Base-by-base conservation (phyloP, 768 basidiomycete genomes). In the Saitozyma podzolica region DNA sequence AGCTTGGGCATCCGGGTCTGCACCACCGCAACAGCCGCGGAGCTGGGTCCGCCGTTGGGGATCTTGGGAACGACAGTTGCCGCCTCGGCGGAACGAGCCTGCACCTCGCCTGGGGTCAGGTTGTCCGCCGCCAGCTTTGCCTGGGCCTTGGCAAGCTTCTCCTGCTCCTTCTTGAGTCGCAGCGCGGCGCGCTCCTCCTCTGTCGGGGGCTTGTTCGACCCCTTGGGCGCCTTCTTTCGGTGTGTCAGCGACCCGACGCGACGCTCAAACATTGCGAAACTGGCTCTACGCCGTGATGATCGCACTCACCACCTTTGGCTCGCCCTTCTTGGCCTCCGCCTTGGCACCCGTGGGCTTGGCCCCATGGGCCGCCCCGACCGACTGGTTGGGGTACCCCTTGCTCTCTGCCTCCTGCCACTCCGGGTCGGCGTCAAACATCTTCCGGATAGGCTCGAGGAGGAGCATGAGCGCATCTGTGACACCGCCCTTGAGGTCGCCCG, bases 401-500 rank as follows among this genome's bases (percentile, higher is more conserved):
- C 83, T 85, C 74, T 89, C 88, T 7, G 88, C 82, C 72, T 82
- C 82, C 79, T 89, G 86, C 87, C 91, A 97, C 75, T 91, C 91
- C 70, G 88, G 84, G 72, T 86, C 86, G 65, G 81, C 85, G 69
- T 88, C 84, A 72, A 91, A 97, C 55, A 86, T 84, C 65, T 86
- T 85, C 65, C 89, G 85, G 54, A 99, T 87, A 0, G 95, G 94
- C 17, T 85, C 86, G 60, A 98, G 80, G 49, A 99, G 81, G 29
- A 83, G 82, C 73, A 85, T 84, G 76, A 98, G 87, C 11, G 86
- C 88, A 41, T 87, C 85, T 49, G 85, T 84, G 14, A 95, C 90
- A 0, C 86, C 84, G 4, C 79, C 80, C 83, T 99, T 99, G 75
- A 98, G 81, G 79, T 96, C 96, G 40, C 86, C 88, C 8, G 96